Base-by-base conservation (phyloP, 495 filamentous ascomycete genomes). In the Aspergillus steynii region DNA sequence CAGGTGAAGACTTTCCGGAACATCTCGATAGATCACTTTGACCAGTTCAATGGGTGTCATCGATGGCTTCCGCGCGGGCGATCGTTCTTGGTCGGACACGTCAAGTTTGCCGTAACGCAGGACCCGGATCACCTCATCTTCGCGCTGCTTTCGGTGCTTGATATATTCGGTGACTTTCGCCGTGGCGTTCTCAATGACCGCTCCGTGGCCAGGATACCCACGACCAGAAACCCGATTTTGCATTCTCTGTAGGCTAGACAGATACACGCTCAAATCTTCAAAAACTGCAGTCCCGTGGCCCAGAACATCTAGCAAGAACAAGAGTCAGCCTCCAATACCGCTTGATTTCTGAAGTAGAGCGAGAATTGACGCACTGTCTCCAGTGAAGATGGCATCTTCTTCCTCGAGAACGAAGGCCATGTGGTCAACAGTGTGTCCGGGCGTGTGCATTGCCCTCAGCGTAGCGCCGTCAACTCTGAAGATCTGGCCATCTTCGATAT, bases 281-380 rank as follows among this genome's bases (percentile, higher is more conserved):
- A 97, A 97, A 12, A 97, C 93, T 31, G 90, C 86, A 3, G 95
- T 97, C 2, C 95, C 95, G 59, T 97, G 92, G 0, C 95, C 95
- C 4, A 99, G 83, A 32, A 99, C 91, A 65, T 95, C 78, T 81
- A 51, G 27, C 14, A 52, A 45, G 32, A 9, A 31, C n/a, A 45
- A 14, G 32, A 56, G 55, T 53, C 2, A 29, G 26, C 29, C 46
- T 47, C 29, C 3, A 7, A 15, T 14, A 56, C 29, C n/a, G 50
- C 49, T 14, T 31, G 26, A 26, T 52, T 29, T 50, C 29, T 9
- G 20, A 48, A 8, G 42, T 45, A 32, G 14, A 58, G 5, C 29
- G 2, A 25, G 29, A 25, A 31, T 14, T 14, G 26, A 71, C 77
- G 65, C 59, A 81, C 78, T 97, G 68, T 99, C 95, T 46, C 91